phyloP scores from a whole-genome alignment of 495 filamentous ascomycete genomes.

The Lophiotrema nucula region DNA sequence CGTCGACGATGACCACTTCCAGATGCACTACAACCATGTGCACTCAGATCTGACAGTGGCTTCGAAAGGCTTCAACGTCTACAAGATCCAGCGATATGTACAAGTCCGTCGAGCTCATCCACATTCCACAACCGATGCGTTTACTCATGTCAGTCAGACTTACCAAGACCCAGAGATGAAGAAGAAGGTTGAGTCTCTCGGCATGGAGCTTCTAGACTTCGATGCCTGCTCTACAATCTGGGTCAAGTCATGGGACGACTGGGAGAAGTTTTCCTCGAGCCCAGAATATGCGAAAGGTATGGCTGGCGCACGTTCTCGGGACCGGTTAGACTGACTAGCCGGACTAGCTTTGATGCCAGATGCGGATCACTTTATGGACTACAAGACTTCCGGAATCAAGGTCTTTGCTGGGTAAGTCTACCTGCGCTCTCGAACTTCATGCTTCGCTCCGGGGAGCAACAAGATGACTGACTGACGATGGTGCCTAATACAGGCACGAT shows the following conservation, averaged over 20 bases:
- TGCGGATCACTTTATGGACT: conserved; percentile 35
- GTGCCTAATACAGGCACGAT: conserved; percentile 9
- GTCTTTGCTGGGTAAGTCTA: conserved; percentile 34
- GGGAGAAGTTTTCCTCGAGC: conserved; percentile 33
- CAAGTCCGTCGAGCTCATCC: conserved; percentile 28
- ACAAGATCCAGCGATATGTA: conserved; percentile 38
- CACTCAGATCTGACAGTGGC: conserved; percentile 37
- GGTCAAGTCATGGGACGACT: conserved; percentile 37
- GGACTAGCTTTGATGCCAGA: conserved; percentile 32
- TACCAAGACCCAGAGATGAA: conserved; percentile 36
- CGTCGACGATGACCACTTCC: conserved; percentile 39
- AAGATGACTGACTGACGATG: neutral
- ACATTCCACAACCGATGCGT: neutral
- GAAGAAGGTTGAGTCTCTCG: conserved; percentile 33
- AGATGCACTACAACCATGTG: conserved; percentile 39
- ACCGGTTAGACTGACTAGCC: neutral
- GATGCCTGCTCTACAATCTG: conserved; percentile 38
- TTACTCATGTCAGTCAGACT: conserved; percentile 6
- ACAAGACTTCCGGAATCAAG: conserved; percentile 19
- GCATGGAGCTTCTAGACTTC: conserved; percentile 36
- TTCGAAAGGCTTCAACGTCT: conserved; percentile 31
- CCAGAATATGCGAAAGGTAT: conserved; percentile 21
- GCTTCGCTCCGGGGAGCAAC: neutral
- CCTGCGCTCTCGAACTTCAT: neutral
- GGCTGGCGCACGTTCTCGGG: neutral